Percentiles rank a stretch among this genome's conserved stretches.
Evolutionary conservation across 306 rosid genomes (phyloP).

Genomic region (Fagus crenata): DNA sequence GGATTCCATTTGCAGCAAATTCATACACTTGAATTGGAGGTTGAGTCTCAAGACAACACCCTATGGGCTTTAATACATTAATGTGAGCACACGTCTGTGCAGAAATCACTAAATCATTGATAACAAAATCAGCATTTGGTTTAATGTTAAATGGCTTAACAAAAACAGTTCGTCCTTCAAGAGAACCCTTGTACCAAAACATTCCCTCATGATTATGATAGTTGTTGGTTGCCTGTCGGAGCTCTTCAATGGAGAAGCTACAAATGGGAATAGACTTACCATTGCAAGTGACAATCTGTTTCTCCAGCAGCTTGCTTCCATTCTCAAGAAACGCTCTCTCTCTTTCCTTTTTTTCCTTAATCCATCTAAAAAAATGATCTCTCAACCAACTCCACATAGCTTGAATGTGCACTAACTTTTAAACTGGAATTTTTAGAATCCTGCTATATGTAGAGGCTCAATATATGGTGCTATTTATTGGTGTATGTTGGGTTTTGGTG

Average conservation of each 20-base stretch:
- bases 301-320: neutral
- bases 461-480: no score
- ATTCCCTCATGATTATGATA: neutral
- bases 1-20: neutral
- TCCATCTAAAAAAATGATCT: neutral
- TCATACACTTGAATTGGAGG: neutral
- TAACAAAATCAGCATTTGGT: neutral
- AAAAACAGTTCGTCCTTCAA: neutral
- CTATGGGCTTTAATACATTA: neutral
- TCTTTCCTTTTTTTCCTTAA: neutral
- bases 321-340: neutral
- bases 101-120: neutral
- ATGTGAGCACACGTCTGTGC: neutral
- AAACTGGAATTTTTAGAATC: no score
- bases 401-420: no score
- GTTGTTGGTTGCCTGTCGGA: neutral
- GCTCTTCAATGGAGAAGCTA: neutral
- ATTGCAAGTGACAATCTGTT: neutral
- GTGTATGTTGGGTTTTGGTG: no score
- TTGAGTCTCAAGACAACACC: neutral
- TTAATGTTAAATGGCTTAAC: neutral
- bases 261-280: neutral
- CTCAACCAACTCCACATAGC: no score
- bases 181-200: neutral
- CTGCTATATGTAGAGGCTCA: no score